phyloP scores from a whole-genome alignment of 345 rosid species.

The Lumnitzera racemosa region DNA sequence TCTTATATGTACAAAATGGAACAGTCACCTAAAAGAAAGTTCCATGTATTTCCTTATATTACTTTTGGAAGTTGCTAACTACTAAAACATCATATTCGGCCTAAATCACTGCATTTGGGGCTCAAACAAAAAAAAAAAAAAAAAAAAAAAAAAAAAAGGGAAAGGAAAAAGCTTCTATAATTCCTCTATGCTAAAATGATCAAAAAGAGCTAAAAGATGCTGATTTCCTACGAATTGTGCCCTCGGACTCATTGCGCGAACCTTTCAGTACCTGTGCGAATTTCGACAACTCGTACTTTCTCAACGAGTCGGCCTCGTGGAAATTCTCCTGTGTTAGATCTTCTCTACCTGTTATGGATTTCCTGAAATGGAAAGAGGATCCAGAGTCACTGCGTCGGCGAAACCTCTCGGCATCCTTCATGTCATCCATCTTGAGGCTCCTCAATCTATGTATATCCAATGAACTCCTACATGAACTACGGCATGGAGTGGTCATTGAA shows the following conservation, averaged over 20 bases:
- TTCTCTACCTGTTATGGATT: not conserved
- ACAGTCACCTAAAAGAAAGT: not conserved
- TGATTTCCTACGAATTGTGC: slow-evolving; percentile 31
- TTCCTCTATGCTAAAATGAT: not conserved
- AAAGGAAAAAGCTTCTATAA: not conserved
- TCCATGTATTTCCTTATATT: not conserved
- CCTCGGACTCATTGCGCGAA: slow-evolving; percentile 16
- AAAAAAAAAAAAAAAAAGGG: not conserved
- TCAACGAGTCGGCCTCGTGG: slow-evolving; percentile 2
- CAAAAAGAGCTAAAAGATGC: slow-evolving; percentile 27
- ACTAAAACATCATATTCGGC: not conserved
- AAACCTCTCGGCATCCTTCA: slow-evolving; percentile 16
- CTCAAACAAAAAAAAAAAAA: not conserved
- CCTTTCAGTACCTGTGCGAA: slow-evolving; percentile 52
- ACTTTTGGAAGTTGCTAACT: not conserved
- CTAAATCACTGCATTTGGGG: not conserved
- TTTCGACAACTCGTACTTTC: slow-evolving; percentile 49
- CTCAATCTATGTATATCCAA: slow-evolving; percentile 42
- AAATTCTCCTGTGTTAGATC: not conserved
- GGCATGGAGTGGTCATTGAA: slow-evolving; percentile 16
- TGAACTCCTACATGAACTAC: slow-evolving; percentile 33
- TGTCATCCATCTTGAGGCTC: slow-evolving; percentile 25
- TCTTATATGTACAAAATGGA: not conserved
- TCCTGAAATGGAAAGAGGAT: slow-evolving; percentile 13
- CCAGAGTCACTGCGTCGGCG: slow-evolving; percentile 24